A percentile compares a stretch with the other conserved stretches of the same genome.
Evolutionary conservation across 352 stramenopile species (phyloP).

Genomic region (Blastocystis sp.): DNA sequence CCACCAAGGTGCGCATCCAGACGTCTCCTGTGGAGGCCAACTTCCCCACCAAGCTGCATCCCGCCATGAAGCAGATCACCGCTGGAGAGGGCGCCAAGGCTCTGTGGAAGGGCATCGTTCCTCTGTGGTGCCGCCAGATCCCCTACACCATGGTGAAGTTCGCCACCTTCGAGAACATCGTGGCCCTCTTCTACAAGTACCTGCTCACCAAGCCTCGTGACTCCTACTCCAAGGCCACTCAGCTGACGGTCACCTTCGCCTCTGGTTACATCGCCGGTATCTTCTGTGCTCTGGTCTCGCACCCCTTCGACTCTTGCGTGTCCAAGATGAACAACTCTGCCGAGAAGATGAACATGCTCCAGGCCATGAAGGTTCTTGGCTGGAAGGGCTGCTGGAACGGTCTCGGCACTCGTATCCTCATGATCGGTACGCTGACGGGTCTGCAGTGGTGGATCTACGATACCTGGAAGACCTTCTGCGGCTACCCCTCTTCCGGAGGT

Average conservation of each 20-base stretch:
- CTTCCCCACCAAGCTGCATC: conserved; percentile 83
- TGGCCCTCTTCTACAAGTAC: conserved; percentile 75
- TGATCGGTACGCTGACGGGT: conserved; percentile 90
- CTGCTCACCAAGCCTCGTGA: conserved; percentile 82
- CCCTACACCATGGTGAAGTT: conserved; percentile 99
- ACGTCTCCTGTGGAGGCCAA: conserved; percentile 79
- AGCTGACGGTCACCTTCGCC: conserved; percentile 91
- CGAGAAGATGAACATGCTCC: conserved; percentile 79
- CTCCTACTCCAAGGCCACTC: conserved; percentile 85
- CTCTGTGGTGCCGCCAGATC: conserved; percentile 83
- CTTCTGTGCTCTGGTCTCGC: conserved; percentile 95
- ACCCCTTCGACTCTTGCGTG: conserved; percentile 96
- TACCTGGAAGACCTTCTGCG: conserved; percentile 87
- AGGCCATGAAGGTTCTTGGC: conserved; percentile 81
- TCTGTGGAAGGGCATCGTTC: conserved; percentile 77
- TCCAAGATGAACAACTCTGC: conserved; percentile 90
- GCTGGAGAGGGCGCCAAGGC: conserved; percentile 73
- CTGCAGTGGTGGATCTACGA: conserved; percentile 95
- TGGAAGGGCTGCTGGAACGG: conserved; percentile 75
- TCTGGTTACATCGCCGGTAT: conserved; percentile 98
- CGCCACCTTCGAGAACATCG: conserved; percentile 85
- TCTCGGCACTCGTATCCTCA: conserved; percentile 87
- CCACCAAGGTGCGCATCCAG: conserved; percentile 90
- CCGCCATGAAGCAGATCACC: conserved; percentile 83
- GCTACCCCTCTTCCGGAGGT: conserved; percentile 85